Percentiles rank a stretch among this genome's conserved stretches.
Evolutionary conservation across 202 grass and related monocot species (phyloP).

Genomic region (Saccharum hybrid): DNA sequence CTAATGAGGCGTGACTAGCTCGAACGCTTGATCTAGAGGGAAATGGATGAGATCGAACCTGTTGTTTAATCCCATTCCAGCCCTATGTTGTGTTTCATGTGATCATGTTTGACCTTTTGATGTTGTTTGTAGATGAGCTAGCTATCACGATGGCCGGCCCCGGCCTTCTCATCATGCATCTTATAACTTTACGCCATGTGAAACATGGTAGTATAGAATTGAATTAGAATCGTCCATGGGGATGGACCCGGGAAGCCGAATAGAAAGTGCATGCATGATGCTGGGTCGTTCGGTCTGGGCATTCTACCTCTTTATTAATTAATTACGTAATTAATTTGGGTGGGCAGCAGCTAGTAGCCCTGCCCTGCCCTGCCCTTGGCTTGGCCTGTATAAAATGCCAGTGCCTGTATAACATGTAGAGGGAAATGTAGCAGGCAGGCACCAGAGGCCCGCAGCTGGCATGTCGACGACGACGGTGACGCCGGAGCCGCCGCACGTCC

Average conservation of each 20-base stretch:
- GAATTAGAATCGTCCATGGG: neutral
- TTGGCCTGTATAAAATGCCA: slow-evolving; percentile 39
- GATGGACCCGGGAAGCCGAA: neutral
- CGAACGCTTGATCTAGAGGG: neutral
- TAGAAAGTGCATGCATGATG: slow-evolving; percentile 11
- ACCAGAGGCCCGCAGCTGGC: neutral
- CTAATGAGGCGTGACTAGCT: neutral
- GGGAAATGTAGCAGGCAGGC: neutral
- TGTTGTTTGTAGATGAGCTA: neutral
- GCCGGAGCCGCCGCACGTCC: slow-evolving; percentile 64
- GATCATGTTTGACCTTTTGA: slow-evolving; percentile 36
- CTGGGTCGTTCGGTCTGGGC: neutral
- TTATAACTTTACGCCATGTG: slow-evolving; percentile 39
- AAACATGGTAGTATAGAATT: slow-evolving; percentile 41
- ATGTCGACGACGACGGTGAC: slow-evolving; percentile 34
- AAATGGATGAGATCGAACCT: slow-evolving; percentile 33
- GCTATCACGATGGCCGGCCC: neutral
- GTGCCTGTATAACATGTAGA: neutral
- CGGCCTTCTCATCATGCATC: neutral
- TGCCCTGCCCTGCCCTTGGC: too few relatives aligned
- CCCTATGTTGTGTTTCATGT: neutral
- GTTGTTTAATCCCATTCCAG: neutral
- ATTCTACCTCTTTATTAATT: neutral
- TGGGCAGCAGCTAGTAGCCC: slow-evolving; percentile 16
- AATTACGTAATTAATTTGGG: neutral